Evolutionary conservation across 2,329 filamentous ascomycete species (phyloP).

Genomic region (Teratosphaeria epicoccoides): DNA sequence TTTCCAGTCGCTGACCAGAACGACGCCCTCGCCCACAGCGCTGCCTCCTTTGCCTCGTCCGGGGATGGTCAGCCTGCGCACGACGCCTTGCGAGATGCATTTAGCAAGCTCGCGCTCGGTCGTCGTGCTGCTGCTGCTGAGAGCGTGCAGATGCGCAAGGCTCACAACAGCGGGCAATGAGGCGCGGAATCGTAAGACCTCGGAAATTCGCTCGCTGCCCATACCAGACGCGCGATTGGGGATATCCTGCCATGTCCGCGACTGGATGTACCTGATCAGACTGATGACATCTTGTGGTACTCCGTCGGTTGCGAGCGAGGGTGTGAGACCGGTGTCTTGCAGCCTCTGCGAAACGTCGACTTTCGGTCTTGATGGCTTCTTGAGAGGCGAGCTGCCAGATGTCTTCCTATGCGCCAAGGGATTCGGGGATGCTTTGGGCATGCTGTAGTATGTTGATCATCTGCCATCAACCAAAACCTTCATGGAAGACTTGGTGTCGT

Average conservation of each 20-base stretch:
- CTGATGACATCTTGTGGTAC: conserved; percentile 45
- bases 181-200: conserved; percentile 51
- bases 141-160: conserved; percentile 53
- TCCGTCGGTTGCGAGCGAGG: conserved; percentile 48
- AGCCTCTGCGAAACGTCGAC: conserved; percentile 36
- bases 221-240: conserved; percentile 50
- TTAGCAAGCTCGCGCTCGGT: conserved; percentile 59
- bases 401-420: conserved; percentile 27
- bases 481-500: not conserved
- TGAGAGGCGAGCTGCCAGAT: conserved; percentile 27
- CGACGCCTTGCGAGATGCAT: conserved; percentile 44
- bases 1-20: conserved; percentile 49
- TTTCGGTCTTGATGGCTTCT: conserved; percentile 21
- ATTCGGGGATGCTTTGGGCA: conserved; percentile 9
- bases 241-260: conserved; percentile 53
- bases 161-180: conserved; percentile 55
- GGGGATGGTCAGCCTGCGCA: conserved; percentile 55
- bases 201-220: conserved; percentile 51
- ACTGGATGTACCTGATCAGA: conserved; percentile 47
- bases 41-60: conserved; percentile 46
- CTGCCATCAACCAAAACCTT: not conserved
- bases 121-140: conserved; percentile 51
- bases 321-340: conserved; percentile 47
- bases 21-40: conserved; percentile 54
- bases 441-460: not conserved